These are phyloP conservation scores for Brassica balearica DNA, from an alignment of 441 rosid species.

Conservation along the genomic window DNA sequence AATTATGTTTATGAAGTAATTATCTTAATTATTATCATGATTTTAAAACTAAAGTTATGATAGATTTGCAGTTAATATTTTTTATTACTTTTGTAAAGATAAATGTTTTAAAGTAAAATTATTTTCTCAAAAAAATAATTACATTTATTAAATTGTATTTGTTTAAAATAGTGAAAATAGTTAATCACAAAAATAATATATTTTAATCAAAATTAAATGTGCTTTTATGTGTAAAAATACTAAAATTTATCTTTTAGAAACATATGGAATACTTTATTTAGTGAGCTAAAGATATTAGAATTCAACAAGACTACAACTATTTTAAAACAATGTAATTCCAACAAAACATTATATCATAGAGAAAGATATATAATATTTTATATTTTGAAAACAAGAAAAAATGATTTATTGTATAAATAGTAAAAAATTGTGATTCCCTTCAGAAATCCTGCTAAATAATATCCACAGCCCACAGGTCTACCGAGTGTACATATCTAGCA, in stretches of 20 bases:
- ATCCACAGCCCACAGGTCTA: slow-evolving; percentile 5
- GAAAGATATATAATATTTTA: slow-evolving; percentile 6
- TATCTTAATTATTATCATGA: background rate
- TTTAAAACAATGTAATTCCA: background rate
- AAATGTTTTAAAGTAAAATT: background rate
- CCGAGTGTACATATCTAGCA: slow-evolving; percentile 30
- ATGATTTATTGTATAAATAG: background rate
- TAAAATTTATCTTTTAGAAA: background rate
- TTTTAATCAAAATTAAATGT: background rate
- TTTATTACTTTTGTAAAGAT: background rate
- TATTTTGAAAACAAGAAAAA: background rate
- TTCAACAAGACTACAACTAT: background rate
- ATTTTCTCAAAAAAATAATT: background rate
- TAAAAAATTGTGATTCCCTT: background rate
- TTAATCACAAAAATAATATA: background rate
- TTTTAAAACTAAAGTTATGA: background rate
- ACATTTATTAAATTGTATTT: background rate
- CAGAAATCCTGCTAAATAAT: background rate
- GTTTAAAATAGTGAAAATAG: background rate
- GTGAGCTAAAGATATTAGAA: background rate
- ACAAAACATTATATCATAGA: background rate
- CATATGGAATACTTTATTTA: background rate
- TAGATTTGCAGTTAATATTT: background rate
- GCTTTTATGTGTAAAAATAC: background rate
- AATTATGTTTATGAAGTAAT: background rate